A percentile compares a stretch with the other conserved stretches of the same genome.
Evolutionary conservation across 2,329 filamentous ascomycete genomes (phyloP).

Genomic region (Furcasterigmium sp.): DNA sequence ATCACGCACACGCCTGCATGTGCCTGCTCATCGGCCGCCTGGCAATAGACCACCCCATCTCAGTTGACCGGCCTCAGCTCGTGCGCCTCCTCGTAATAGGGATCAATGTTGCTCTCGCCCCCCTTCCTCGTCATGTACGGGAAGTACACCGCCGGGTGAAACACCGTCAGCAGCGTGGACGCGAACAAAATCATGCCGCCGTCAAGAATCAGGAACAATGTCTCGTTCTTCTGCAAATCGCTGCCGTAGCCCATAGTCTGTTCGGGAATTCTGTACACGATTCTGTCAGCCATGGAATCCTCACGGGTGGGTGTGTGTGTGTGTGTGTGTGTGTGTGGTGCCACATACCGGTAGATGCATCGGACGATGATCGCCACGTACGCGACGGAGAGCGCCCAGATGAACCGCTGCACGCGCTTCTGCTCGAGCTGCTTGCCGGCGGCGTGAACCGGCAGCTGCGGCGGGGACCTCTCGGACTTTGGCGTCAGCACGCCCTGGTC

Average conservation of each 20-base stretch:
- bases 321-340: too few species aligned
- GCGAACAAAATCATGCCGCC: slow-evolving; percentile 10
- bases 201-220: slow-evolving; percentile 11
- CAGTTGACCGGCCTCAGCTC: too few species aligned
- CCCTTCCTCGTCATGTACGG: slow-evolving; percentile 3
- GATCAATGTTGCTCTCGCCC: too few species aligned
- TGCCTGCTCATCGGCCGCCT: too few species aligned
- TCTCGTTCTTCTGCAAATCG: slow-evolving; percentile 11
- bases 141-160: slow-evolving; percentile 10
- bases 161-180: slow-evolving; percentile 1
- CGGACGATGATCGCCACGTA: slow-evolving; percentile 10
- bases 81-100: too few species aligned
- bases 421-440: neutral
- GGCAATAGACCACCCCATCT: too few species aligned
- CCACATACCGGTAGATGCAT: slow-evolving; percentile 10
- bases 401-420: slow-evolving; percentile 5
- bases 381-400: slow-evolving; percentile 4
- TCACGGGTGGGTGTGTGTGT: too few species aligned
- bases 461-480: too few species aligned
- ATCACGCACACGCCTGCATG: too few species aligned
- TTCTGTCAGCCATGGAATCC: too few species aligned
- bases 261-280: slow-evolving; percentile 4
- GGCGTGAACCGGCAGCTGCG: too few species aligned
- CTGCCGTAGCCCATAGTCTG: slow-evolving; percentile 10
- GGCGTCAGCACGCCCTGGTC: too few species aligned